Evolutionary conservation across 345 rosid genomes (phyloP), one percentile per base, ranked within the genome.

Genomic region (Linum tenue): DNA sequence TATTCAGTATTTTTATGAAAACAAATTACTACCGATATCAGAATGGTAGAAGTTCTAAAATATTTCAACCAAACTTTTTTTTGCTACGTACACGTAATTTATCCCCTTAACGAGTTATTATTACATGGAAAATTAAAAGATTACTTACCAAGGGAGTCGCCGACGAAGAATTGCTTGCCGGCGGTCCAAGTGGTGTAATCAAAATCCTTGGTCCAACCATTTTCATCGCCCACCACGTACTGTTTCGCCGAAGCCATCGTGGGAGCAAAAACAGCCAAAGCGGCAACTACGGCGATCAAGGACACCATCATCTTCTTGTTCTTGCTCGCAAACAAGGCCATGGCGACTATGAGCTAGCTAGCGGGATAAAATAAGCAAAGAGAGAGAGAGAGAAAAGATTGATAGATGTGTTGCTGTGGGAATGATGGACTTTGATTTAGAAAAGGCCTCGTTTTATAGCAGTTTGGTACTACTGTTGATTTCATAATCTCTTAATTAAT

Each of bases 171-270:
- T 22, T 60, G 37, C 48, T 70, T 80, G 61, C 39, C 67, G 0
- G 57, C 11, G 39, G 82, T 72, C 78, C 79, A 80, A 51, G 65
- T 48, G 9, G 50, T 59, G 67, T 75, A 76, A 67, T 83, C 74
- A 69, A 63, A 63, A 1, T 53, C 43, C 44, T 16, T 59, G 0
- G 72, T 76, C 86, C 84, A 80, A 0, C 84, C 78, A 0, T 5
- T 5, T 0, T 61, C 67, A 43, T 80, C 82, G 11, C 82, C 64
- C 16, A 83, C 81, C 1, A 72, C n/a, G 67, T 65, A 71, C 56
- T 76, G 71, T 0, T 12, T 68, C 1, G 77, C 80, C 64, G 58
- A 16, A 37, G 31, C 31, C 31, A 38, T 65, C 50, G 50, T 50
- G 5, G 78, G 78, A 56, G 53, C 63, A 8, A 69, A 39, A 60